Base-by-base conservation (phyloP, 768 basidiomycete species). In the Boletellus ananiceps region DNA sequence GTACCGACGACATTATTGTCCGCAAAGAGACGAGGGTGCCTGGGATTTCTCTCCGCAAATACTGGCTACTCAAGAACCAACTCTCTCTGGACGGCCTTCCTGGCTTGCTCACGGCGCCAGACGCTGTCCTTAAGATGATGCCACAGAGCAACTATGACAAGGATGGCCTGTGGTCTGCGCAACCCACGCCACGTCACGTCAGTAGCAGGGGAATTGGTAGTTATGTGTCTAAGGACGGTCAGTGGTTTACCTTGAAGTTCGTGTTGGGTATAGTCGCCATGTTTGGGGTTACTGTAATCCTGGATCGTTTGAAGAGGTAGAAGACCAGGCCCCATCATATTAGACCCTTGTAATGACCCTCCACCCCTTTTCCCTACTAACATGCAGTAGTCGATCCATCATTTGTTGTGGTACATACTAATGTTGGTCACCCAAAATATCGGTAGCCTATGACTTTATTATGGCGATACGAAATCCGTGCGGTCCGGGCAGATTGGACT, bases 51-150 rank as follows among this genome's bases (percentile, higher is more conserved):
- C 67, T 84, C 52, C 75, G 68, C 56, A 57, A 63, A 5, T 83
- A 82, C 61, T 86, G 83, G 82, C 57, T 59, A 11, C 47, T 54
- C 16, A 61, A 71, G 37, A 86, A 85, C 58, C n/a, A 58, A 37
- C 64, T 55, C 16, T 83, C 81, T 46, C 59, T 85, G 44, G 82
- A 85, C 51, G 83, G 83, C 3, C 69, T 86, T 1, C 75, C 80
- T 2, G 83, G 75, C 0, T 54, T 84, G 42, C 40, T 54, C 8
- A 61, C 56, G 3, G 66, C 55, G 1, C 65, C 65, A 14, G 60
- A 57, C 1, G 52, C 56, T 9, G 34, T 57, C 8, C 51, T 54
- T 7, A 18, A n/a, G 7, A 34, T 40, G 44, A 16, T 44, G 0
- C 59, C 56, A 0, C 51, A 43, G 37, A 55, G 25, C 23, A 21